These are phyloP conservation scores for Alternaria hordeiaustralica DNA, from an alignment of 2,329 filamentous ascomycete species.

Conservation along the genomic window DNA sequence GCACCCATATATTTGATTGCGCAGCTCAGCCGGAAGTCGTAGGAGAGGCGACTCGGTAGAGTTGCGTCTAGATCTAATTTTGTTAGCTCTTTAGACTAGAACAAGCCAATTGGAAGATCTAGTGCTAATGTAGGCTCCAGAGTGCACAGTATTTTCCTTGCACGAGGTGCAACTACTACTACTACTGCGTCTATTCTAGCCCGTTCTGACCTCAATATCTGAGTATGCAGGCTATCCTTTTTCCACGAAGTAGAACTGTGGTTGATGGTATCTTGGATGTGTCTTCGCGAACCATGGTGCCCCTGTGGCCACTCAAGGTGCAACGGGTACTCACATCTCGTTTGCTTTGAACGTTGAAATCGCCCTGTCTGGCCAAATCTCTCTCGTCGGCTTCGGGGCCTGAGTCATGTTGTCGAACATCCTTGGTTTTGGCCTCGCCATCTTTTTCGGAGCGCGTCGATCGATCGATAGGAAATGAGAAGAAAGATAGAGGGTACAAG, in stretches of 20 bases:
- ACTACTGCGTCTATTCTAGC: too few species aligned
- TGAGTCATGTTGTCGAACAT: background rate
- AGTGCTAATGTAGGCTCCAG: background rate
- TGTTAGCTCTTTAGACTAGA: background rate
- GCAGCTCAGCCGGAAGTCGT: background rate
- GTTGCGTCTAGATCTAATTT: background rate
- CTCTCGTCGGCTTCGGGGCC: background rate
- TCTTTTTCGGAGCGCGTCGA: background rate
- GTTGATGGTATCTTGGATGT: too few species aligned
- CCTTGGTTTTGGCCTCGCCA: background rate
- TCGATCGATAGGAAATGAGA: background rate
- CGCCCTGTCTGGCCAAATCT: background rate
- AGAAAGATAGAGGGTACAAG: background rate
- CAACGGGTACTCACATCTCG: background rate
- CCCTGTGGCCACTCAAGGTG: too few species aligned
- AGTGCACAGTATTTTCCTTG: background rate
- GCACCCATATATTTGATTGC: background rate
- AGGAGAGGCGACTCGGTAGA: background rate
- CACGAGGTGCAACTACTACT: background rate
- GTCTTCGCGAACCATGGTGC: too few species aligned
- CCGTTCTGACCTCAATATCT: too few species aligned
- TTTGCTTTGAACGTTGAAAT: background rate
- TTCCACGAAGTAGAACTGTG: too few species aligned
- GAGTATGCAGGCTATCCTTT: too few species aligned
- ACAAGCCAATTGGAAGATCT: background rate